Conservation (phyloP, 306 rosid species). For the Castanospermum australe region DNA sequence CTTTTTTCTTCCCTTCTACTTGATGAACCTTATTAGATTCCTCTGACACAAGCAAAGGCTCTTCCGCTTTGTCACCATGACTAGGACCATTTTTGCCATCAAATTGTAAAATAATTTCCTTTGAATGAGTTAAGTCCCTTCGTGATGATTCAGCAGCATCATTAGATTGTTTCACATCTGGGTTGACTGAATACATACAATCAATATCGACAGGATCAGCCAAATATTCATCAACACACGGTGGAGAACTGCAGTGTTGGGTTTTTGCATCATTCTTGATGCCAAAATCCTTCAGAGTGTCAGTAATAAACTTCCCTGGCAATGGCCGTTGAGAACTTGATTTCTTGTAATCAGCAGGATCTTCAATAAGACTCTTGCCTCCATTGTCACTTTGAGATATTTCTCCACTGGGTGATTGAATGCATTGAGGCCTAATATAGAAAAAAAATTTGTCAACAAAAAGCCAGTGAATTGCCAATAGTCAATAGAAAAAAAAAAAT, state of each 20-base stretch:
- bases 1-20: conserved; percentile 31
- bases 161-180: conserved; percentile 33
- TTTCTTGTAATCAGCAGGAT: conserved; percentile 24
- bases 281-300: conserved; percentile 24
- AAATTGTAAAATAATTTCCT: conserved; percentile 19
- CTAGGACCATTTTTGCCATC: conserved; percentile 14
- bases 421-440: conserved; percentile 42
- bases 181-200: conserved; percentile 18
- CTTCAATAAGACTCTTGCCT: conserved; percentile 35
- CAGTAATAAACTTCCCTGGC: conserved; percentile 27
- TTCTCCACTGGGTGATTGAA: conserved; percentile 29
- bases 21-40: conserved; percentile 25
- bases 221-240: conserved; percentile 48
- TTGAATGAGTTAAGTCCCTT: conserved; percentile 13
- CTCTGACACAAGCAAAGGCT: conserved; percentile 22
- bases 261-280: conserved; percentile 11
- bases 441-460: conserved; percentile 15
- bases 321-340: conserved; percentile 10
- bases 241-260: conserved; percentile 37
- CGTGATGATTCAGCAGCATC: conserved; percentile 24
- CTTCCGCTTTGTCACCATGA: conserved; percentile 24
- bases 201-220: conserved; percentile 53
- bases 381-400: conserved; percentile 20
- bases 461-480: neutral
- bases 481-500: neutral